Conservation (phyloP, 1,284 basidiomycete genomes). For the Bondarzewia mesenterica region DNA sequence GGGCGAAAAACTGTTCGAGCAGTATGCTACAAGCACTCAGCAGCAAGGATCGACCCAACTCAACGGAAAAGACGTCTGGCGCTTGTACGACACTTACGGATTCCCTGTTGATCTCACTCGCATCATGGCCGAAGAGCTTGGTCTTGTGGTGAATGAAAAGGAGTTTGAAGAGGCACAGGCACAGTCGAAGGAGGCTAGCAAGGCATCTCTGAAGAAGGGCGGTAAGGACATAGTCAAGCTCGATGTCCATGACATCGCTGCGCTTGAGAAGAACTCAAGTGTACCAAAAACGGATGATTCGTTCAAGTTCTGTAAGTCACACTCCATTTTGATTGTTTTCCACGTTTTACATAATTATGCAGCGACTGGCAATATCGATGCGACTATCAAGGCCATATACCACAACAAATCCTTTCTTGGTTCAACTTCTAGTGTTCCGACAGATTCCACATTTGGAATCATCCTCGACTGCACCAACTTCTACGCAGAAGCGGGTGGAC, state of each 20-base stretch:
- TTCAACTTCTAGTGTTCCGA: constrained; percentile 61
- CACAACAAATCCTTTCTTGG: constrained; percentile 70
- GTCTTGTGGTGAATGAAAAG: constrained; percentile 77
- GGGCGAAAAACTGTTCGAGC: constrained; percentile 94
- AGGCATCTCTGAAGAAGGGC: constrained; percentile 68
- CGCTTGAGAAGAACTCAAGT: constrained; percentile 70
- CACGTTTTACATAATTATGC: not conserved
- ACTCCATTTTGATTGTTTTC: not conserved
- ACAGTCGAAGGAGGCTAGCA: constrained; percentile 87
- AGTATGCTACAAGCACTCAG: constrained; percentile 72
- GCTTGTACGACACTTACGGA: constrained; percentile 96
- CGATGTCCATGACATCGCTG: constrained; percentile 92
- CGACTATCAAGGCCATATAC: constrained; percentile 83
- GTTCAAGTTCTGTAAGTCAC: constrained; percentile 75
- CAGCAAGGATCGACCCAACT: constrained; percentile 63
- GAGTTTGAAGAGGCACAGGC: constrained; percentile 91
- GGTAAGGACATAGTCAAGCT: constrained; percentile 73
- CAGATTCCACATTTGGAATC: constrained; percentile 71
- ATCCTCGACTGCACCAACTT: constrained; percentile 94
- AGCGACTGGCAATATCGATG: constrained; percentile 72
- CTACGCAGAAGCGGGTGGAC: constrained; percentile 96
- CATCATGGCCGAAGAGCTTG: constrained; percentile 95
- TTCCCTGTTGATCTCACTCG: constrained; percentile 97
- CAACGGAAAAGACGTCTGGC: constrained; percentile 92
- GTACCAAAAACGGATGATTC: constrained; percentile 95